phyloP scores from a whole-genome alignment of 768 basidiomycete species.

The Artomyces pyxidatus region DNA sequence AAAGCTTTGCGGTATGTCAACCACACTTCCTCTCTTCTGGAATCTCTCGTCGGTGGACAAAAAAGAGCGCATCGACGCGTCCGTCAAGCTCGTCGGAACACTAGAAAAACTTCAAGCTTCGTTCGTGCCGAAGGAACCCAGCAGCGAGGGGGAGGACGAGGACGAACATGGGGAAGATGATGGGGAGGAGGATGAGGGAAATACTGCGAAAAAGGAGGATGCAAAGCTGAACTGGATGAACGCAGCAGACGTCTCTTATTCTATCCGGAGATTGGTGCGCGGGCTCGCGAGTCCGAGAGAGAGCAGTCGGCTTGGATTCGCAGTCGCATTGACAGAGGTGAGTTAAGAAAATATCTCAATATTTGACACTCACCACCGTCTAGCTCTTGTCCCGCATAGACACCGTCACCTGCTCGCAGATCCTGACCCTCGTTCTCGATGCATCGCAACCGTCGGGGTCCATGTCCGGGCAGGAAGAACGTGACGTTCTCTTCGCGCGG shows the following conservation, averaged over 20 bases:
- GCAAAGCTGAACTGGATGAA: slow-evolving; percentile 59
- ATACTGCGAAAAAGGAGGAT: slow-evolving; percentile 30
- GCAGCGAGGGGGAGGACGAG: slow-evolving; percentile 23
- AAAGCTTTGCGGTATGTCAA: slow-evolving; percentile 67
- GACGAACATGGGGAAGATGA: slow-evolving; percentile 32
- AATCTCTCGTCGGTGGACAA: slow-evolving; percentile 76
- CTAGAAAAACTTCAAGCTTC: slow-evolving; percentile 81
- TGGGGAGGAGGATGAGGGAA: slow-evolving; percentile 39
- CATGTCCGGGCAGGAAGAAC: slow-evolving; percentile 86
- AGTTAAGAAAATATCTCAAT: too few relatives aligned
- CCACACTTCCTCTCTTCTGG: slow-evolving; percentile 93
- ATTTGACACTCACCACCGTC: slow-evolving; percentile 5
- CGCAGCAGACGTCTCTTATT: slow-evolving; percentile 89
- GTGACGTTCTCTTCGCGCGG: slow-evolving; percentile 86
- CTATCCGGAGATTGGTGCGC: slow-evolving; percentile 76
- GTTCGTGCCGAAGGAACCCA: slow-evolving; percentile 40
- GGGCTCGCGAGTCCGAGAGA: slow-evolving; percentile 90
- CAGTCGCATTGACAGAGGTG: slow-evolving; percentile 93
- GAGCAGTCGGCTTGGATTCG: slow-evolving; percentile 90
- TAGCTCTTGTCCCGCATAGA: slow-evolving; percentile 74
- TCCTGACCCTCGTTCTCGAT: slow-evolving; percentile 67
- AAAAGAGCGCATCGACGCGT: slow-evolving; percentile 76
- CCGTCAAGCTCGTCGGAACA: slow-evolving; percentile 71
- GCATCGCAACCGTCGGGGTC: slow-evolving; percentile 64
- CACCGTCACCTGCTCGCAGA: slow-evolving; percentile 70